These are phyloP conservation scores for Ceratocystiopsis sp. DNA, from an alignment of 2,329 filamentous ascomycete species.

Conservation along the genomic window DNA sequence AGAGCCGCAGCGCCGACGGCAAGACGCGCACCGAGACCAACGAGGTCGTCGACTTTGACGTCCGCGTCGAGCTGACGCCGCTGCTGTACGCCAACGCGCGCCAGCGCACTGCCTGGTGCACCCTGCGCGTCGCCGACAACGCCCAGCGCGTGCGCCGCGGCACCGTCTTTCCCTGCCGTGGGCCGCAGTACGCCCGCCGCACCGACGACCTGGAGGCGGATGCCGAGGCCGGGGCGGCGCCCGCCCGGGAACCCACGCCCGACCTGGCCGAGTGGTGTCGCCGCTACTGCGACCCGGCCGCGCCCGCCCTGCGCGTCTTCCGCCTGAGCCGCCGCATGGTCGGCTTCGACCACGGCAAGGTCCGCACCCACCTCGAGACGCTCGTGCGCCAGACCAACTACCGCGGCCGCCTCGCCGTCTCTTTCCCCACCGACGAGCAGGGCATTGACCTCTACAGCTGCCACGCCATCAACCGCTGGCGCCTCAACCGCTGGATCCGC, in stretches of 20 bases:
- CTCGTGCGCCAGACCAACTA: constrained; percentile 51
- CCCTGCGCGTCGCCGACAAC: constrained; percentile 36
- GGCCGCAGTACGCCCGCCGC: constrained; percentile 15
- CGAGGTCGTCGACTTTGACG: constrained; percentile 39
- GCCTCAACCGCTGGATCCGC: constrained; percentile 44
- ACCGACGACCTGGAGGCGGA: constrained; percentile 7
- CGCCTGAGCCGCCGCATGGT: constrained; percentile 32
- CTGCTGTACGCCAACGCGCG: constrained; percentile 33
- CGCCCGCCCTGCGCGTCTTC: constrained; percentile 37
- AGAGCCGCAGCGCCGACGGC: constrained; percentile 24
- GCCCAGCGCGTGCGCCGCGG: constrained; percentile 48
- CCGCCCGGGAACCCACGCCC: constrained; percentile 9
- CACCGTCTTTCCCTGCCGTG: constrained; percentile 32
- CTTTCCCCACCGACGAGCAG: constrained; percentile 40
- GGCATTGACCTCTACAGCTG: constrained; percentile 47
- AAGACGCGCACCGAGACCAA: constrained; percentile 28
- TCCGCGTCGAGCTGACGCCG: constrained; percentile 40
- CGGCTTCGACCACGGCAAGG: constrained; percentile 40
- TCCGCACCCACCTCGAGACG: constrained; percentile 34
- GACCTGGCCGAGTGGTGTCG: constrained; percentile 47
- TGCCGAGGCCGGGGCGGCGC: constrained; percentile 11
- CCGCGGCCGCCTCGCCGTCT: constrained; percentile 39
- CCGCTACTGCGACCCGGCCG: constrained; percentile 41
- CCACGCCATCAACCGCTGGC: constrained; percentile 45
- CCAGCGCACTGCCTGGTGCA: constrained; percentile 22